phyloP scores from a whole-genome alignment of 2,329 filamentous ascomycete genomes.

The Penicillium sp. region DNA sequence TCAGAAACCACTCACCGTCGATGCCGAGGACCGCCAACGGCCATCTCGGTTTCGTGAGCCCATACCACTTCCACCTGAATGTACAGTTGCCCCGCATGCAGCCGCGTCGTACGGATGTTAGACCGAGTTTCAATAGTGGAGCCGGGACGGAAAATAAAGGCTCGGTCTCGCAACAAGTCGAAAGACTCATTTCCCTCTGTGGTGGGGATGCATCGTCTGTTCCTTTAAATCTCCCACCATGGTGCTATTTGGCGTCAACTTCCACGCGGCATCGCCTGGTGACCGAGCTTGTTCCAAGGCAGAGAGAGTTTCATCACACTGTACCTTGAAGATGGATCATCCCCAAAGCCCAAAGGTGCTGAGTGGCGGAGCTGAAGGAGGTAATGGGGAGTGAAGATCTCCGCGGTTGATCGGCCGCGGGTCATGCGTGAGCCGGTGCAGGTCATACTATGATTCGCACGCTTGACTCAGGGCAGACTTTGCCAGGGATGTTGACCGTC shows the following conservation, averaged over 20 bases:
- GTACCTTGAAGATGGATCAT: neutral
- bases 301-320: neutral
- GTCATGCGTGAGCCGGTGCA: constrained; percentile 15
- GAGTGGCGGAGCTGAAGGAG: constrained; percentile 9
- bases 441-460: constrained; percentile 19
- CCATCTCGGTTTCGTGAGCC: constrained; percentile 1
- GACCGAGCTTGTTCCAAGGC: constrained; percentile 20
- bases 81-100: neutral
- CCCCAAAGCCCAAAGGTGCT: constrained; percentile 1
- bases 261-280: constrained; percentile 20
- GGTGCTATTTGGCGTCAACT: constrained; percentile 1
- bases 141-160: neutral
- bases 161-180: neutral
- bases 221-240: constrained; percentile 14
- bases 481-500: neutral
- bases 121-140: no score
- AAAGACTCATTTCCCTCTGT: no score
- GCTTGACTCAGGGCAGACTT: constrained; percentile 6
- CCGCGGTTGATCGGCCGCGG: constrained; percentile 16
- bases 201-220: no score
- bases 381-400: constrained; percentile 11
- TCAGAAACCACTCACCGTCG: no score
- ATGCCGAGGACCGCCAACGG: no score
- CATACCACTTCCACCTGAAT: constrained; percentile 2
- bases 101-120: neutral